These are phyloP conservation scores for Nakaseomyces sp. DNA, from an alignment of 1,139 yeast genomes.

Conservation along the genomic window DNA sequence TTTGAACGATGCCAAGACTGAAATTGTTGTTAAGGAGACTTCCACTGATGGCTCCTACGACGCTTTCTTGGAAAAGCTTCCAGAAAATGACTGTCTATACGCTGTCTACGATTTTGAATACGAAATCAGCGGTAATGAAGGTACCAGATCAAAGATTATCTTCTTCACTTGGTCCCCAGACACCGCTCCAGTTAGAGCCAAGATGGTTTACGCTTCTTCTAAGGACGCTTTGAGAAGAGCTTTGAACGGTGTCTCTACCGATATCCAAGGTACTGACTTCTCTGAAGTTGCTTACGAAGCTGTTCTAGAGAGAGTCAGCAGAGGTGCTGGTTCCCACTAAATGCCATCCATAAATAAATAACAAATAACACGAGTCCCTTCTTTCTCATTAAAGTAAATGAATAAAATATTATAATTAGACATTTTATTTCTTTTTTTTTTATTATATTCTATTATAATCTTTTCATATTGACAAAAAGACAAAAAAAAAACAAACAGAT, in stretches of 20 bases:
- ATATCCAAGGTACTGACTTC: constrained; percentile 95
- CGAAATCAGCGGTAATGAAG: constrained; percentile 83
- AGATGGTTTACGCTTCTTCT: constrained; percentile 97
- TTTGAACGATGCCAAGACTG: constrained; percentile 76
- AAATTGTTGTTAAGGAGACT: constrained; percentile 82
- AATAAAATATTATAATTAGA: constrained; percentile 1
- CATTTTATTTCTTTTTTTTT: background rate
- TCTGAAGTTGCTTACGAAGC: constrained; percentile 93
- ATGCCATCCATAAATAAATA: background rate
- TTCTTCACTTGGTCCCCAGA: constrained; percentile 98
- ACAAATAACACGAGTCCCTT: background rate
- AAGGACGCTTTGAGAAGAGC: constrained; percentile 98
- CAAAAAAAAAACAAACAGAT: too few relatives aligned
- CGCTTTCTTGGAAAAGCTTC: constrained; percentile 72
- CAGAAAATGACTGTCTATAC: constrained; percentile 93
- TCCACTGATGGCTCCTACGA: constrained; percentile 72
- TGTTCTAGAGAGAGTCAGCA: constrained; percentile 82
- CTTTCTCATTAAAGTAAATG: background rate
- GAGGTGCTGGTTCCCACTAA: constrained; percentile 63
- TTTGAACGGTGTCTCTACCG: constrained; percentile 86
- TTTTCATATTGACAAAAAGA: background rate
- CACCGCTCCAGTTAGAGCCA: constrained; percentile 84
- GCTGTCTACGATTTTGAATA: constrained; percentile 96
- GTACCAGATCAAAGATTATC: constrained; percentile 89
- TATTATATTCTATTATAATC: background rate